A percentile compares a stretch with the other conserved stretches of the same genome.
Conservation (phyloP, 257 asterid genomes). For the Petunia axillaris region DNA sequence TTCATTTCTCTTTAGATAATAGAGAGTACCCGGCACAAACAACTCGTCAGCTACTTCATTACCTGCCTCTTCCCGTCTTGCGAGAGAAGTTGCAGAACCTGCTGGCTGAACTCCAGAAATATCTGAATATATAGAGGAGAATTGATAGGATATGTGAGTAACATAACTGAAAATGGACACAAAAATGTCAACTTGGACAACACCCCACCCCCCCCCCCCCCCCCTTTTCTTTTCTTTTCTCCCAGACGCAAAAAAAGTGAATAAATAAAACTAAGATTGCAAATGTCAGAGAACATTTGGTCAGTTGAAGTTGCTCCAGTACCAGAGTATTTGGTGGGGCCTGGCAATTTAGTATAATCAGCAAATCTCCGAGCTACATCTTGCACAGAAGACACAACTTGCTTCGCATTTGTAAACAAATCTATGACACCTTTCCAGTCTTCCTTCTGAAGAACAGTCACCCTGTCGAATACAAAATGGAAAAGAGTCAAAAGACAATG, state of each 20-base stretch:
- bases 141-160: neutral
- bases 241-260: neutral
- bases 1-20: slow-evolving; percentile 65
- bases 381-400: slow-evolving; percentile 80
- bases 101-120: neutral
- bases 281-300: neutral
- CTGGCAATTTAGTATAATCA: slow-evolving; percentile 71
- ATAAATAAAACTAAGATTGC: neutral
- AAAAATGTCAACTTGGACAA: no score
- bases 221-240: neutral
- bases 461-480: slow-evolving; percentile 53
- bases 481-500: neutral
- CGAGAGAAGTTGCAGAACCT: neutral
- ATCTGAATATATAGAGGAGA: neutral
- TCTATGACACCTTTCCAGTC: slow-evolving; percentile 88
- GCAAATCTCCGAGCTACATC: slow-evolving; percentile 83
- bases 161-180: neutral
- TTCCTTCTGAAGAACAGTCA: slow-evolving; percentile 64
- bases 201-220: neutral
- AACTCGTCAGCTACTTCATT: slow-evolving; percentile 36
- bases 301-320: neutral
- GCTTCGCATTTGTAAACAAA: slow-evolving; percentile 86
- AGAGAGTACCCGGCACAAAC: slow-evolving; percentile 76
- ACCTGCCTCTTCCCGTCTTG: neutral
- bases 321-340: slow-evolving; percentile 56